Evolutionary conservation across 2,329 filamentous ascomycete genomes (phyloP).

Genomic region (Beauveria caledonica): DNA sequence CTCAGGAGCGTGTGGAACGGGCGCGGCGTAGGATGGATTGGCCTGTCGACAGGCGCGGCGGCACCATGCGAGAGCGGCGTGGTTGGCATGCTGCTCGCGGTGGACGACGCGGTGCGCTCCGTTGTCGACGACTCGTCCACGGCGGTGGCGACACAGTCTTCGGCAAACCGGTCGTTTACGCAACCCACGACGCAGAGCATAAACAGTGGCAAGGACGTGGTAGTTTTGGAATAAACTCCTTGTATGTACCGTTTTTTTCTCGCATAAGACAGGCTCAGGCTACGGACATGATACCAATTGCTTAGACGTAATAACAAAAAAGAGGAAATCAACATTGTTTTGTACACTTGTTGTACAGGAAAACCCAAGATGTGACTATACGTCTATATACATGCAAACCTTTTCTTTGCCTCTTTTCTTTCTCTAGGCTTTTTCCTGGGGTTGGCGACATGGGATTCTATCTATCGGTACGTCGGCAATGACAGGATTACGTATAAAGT

Average conservation of each 20-base stretch:
- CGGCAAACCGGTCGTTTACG: neutral
- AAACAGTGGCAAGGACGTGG: neutral
- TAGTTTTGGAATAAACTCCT: conserved; percentile 7
- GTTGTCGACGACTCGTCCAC: conserved; percentile 12
- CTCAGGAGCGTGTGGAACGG: conserved; percentile 39
- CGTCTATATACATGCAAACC: neutral
- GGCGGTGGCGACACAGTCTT: neutral
- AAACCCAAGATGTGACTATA: neutral
- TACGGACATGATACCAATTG: conserved; percentile 7
- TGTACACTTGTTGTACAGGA: neutral
- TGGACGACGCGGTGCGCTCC: conserved; percentile 39
- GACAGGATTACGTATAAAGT: conserved; percentile 14
- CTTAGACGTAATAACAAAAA: conserved; percentile 1
- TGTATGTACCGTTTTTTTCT: neutral
- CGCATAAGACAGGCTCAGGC: neutral
- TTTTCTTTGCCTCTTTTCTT: neutral
- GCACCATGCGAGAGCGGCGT: conserved; percentile 31
- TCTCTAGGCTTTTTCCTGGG: neutral
- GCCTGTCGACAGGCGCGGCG: conserved; percentile 40
- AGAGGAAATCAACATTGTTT: neutral
- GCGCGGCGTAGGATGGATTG: conserved; percentile 37
- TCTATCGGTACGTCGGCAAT: neutral
- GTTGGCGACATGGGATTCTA: neutral
- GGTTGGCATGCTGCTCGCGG: conserved; percentile 37
- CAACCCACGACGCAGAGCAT: neutral